Base-by-base conservation (phyloP, 352 stramenopile species). In the Globisporangium viniferum region DNA sequence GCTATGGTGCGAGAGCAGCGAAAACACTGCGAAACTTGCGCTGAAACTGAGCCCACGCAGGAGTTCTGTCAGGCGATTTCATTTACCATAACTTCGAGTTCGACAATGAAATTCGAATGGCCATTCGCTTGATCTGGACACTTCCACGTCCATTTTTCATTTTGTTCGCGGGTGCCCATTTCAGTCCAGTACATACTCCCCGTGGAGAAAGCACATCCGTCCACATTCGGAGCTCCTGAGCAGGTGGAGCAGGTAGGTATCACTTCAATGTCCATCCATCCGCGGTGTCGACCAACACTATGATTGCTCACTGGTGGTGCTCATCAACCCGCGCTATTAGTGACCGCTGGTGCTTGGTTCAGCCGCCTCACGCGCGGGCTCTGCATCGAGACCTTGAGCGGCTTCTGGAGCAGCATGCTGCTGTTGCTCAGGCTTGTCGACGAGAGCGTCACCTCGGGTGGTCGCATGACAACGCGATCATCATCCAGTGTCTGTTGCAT, bases 291-390 rank as follows among this genome's bases (percentile, higher is more conserved):
- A 22, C 27, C 8, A n/a, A 31, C 24, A 24, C 53, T 27, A 6
- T 27, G 54, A 41, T 41, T 29, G 54, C 27, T 59, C 5, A 39
- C 5, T 39, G 22, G 4, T 15, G 22, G 4, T 24, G 22, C 14
- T 39, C 44, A 51, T 24, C 18, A 18, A 24, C 3, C 6, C 44
- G 5, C 18, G 18, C 44, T 51, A 10, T 44, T 18, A 10, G 5
- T 51, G 18, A 12, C 18, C 44, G 44, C 6, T n/a, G 18, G 44
- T 3, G 44, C 44, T 9, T 49, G 56, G 22, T 55, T 41, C 22
- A 54, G 33, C 6, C 51, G 62, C 51, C 33, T 67, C 22, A 59
- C 39, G 18, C 62, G 62, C 9, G 62, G 62, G 41, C 51, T 62
- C 51, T 36, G 51, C 56, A 39, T 10, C 22, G 62, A 51, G 4